A percentile compares a stretch with the other conserved stretches of the same genome.
These are phyloP conservation scores for Saccharum spontaneum DNA, from an alignment of 176 grass and related monocot species.

Conservation along the genomic window DNA sequence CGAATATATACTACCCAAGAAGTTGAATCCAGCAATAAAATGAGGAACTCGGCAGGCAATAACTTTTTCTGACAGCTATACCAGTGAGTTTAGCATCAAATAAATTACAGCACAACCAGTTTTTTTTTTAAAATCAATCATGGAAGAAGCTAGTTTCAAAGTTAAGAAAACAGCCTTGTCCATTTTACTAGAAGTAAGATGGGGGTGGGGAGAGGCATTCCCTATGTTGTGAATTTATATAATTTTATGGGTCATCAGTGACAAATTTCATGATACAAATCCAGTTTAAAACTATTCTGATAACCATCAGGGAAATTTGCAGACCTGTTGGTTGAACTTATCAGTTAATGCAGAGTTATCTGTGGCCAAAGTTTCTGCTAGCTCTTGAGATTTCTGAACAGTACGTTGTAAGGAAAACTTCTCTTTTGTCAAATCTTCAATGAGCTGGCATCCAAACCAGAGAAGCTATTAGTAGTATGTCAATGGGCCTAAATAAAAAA, in stretches of 20 bases:
- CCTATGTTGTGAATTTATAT: neutral
- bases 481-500: slow-evolving; percentile 2
- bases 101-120: neutral
- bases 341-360: slow-evolving; percentile 95
- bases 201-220: neutral
- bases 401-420: slow-evolving; percentile 93
- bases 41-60: neutral
- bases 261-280: neutral
- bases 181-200: neutral
- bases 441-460: slow-evolving; percentile 65
- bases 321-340: slow-evolving; percentile 94
- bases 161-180: slow-evolving; percentile 16
- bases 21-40: neutral
- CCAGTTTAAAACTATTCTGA: slow-evolving; percentile 3
- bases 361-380: slow-evolving; percentile 74
- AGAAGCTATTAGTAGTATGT: slow-evolving; percentile 29
- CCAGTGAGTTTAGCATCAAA: slow-evolving; percentile 12
- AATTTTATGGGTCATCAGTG: neutral
- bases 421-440: slow-evolving; percentile 96
- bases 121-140: neutral
- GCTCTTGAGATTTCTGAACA: slow-evolving; percentile 73
- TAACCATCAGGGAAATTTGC: slow-evolving; percentile 14
- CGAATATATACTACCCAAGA: slow-evolving; percentile 1
- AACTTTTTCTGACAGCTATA: slow-evolving; percentile 5
- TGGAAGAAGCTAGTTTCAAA: slow-evolving; percentile 1